These are phyloP conservation scores for Boletus rubroflammeus DNA, from an alignment of 768 basidiomycete genomes.

Conservation along the genomic window DNA sequence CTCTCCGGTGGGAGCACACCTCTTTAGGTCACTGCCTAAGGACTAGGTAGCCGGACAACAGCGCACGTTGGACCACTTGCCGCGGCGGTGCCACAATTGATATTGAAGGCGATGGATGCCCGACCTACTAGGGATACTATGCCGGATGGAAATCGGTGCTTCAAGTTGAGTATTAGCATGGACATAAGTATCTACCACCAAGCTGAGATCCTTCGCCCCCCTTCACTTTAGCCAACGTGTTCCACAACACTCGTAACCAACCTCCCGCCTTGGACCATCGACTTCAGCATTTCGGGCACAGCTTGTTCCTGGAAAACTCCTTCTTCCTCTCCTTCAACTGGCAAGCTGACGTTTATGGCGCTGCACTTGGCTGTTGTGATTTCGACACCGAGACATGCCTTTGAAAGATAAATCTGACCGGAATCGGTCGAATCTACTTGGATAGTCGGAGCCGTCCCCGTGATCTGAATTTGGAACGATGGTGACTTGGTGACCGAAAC, in stretches of 20 bases:
- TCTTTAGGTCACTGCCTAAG: too few relatives aligned
- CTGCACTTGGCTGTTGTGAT: constrained; percentile 95
- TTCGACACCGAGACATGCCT: constrained; percentile 72
- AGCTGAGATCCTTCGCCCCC: neutral
- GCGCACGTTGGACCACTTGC: neutral
- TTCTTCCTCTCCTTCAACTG: constrained; percentile 84
- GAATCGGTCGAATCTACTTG: constrained; percentile 94
- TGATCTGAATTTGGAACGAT: constrained; percentile 90
- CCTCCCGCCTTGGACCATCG: constrained; percentile 75
- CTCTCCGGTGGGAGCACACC: too few relatives aligned
- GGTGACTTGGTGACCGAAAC: constrained; percentile 88
- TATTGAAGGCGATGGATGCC: neutral
- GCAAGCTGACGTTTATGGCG: constrained; percentile 85
- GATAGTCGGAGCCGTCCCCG: constrained; percentile 85
- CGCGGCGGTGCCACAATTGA: neutral
- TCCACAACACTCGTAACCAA: constrained; percentile 87
- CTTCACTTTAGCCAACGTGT: constrained; percentile 54
- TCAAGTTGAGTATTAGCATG: neutral
- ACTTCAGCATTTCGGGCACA: constrained; percentile 95
- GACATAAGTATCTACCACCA: neutral
- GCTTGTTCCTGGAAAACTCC: constrained; percentile 88
- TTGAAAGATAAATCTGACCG: constrained; percentile 91
- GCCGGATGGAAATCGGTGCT: neutral
- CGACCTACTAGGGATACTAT: too few relatives aligned
- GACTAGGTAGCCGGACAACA: too few relatives aligned